Evolutionary conservation across 371 early-diverging fungal species (phyloP).

Genomic region (Chytridium lagenaria): DNA sequence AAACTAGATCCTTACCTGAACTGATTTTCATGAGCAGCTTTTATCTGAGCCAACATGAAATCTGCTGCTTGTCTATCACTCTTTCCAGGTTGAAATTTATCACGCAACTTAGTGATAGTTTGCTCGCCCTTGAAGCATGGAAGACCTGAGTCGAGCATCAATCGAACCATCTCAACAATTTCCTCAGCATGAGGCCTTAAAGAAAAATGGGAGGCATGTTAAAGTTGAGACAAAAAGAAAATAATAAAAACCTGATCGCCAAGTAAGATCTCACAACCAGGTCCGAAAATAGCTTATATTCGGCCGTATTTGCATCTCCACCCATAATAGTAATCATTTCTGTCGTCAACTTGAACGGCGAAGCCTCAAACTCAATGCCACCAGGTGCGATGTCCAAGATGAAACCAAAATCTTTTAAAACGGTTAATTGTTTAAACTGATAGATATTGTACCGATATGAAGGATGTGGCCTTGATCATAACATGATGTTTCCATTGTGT

Average conservation of each 20-base stretch:
- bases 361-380: constrained; percentile 96
- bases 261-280: constrained; percentile 91
- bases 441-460: constrained; percentile 80
- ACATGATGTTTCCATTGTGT: constrained; percentile 99
- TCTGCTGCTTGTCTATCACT: constrained; percentile 92
- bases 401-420: constrained; percentile 93
- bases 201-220: constrained; percentile 4
- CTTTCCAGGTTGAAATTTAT: constrained; percentile 91
- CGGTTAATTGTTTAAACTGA: background rate
- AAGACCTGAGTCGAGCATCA: constrained; percentile 96
- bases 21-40: constrained; percentile 89
- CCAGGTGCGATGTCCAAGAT: constrained; percentile 99
- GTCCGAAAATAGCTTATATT: constrained; percentile 88
- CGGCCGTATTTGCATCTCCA: constrained; percentile 79
- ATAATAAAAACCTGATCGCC: constrained; percentile 76
- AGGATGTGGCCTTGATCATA: constrained; percentile 97
- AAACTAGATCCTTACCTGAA: constrained; percentile 40
- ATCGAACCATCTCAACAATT: constrained; percentile 86
- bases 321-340: constrained; percentile 99
- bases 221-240: background rate
- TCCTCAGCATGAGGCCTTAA: constrained; percentile 94
- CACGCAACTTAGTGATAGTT: constrained; percentile 85
- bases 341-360: constrained; percentile 98
- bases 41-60: constrained; percentile 91
- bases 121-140: constrained; percentile 95